Evolutionary conservation across 225 moss, liverwort and hornwort species (phyloP), one percentile per base, ranked within the genome.

Genomic region (Marchantia paleacea): DNA sequence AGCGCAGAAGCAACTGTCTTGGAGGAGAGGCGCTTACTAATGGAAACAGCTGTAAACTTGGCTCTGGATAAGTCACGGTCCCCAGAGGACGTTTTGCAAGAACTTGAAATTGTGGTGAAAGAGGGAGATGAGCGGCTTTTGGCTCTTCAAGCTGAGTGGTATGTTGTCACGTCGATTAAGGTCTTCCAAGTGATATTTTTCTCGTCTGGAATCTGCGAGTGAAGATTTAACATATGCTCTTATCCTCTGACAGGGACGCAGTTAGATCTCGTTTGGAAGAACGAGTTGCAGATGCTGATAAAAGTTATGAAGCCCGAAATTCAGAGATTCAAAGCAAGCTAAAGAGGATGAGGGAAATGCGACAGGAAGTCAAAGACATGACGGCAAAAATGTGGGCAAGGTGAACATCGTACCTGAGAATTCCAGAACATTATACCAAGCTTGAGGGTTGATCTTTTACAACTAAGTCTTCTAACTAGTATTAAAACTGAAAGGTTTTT

Each of bases 281-380:
- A 79, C 83, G 64, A 71, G 81, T 84, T 62, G 83, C 81, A 47
- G 81, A 78, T 50, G 82, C 78, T 52, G 85, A 85, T 22, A 87
- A 74, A 75, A 83, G 62, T 66, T 80, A 78, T 20, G 85, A 85
- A 72, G 81, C 85, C 49, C 82, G 80, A 76, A 89, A 85, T 58
- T 80, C 82, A 16, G 84, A 84, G 69, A 74, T 87, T 63, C 84
- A 89, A 29, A 76, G 11, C 69, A 86, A 87, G 63, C 29, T 89
- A 50, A 81, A 39, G 57, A 81, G 69, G 70, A 86, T 89, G 72
- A 82, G 79, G 18, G 85, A 85, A 79, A 85, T 85, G 85, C 72
- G 88, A 15, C 83, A 85, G 79, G 85, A 88, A 66, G 72, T 88
- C 64, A 88, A 88, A 69, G 88, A 88, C 31, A 83, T 88, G 88